Conservation (phyloP, 2,329 filamentous ascomycete species). For the Neopestalotiopsis clavispora region DNA sequence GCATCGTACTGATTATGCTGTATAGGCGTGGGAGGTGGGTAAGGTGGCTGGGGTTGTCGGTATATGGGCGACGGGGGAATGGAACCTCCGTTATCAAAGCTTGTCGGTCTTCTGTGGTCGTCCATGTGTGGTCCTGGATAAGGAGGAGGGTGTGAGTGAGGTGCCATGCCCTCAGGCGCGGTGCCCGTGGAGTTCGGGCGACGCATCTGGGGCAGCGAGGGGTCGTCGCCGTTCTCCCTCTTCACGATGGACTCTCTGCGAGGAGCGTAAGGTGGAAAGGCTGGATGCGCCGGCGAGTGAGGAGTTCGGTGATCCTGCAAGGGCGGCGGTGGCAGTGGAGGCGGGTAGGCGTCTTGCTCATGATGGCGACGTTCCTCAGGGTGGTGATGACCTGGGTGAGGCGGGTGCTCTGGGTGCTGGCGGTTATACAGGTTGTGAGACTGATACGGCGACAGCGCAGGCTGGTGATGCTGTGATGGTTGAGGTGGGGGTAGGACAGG, state of each 20-base stretch:
- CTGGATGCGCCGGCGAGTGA: slow-evolving; percentile 48
- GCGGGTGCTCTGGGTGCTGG: slow-evolving; percentile 39
- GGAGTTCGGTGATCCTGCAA: slow-evolving; percentile 34
- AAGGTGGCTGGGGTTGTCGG: slow-evolving; percentile 27
- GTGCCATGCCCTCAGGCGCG: slow-evolving; percentile 40
- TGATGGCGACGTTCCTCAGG: slow-evolving; percentile 61
- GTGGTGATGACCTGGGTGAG: slow-evolving; percentile 48
- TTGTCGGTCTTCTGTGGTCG: slow-evolving; percentile 56
- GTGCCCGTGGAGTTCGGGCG: slow-evolving; percentile 58
- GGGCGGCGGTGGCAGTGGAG: slow-evolving; percentile 55
- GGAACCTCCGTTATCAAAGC: slow-evolving; percentile 53
- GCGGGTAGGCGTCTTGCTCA: slow-evolving; percentile 58
- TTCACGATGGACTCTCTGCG: slow-evolving; percentile 60
- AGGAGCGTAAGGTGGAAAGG: slow-evolving; percentile 45
- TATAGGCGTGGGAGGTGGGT: slow-evolving; percentile 33
- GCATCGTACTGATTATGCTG: slow-evolving; percentile 36
- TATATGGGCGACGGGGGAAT: slow-evolving; percentile 49
- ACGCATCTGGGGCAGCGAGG: slow-evolving; percentile 46
- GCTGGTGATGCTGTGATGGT: slow-evolving; percentile 42
- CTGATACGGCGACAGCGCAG: slow-evolving; percentile 33
- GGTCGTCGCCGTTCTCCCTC: slow-evolving; percentile 57
- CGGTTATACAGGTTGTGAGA: slow-evolving; percentile 40
- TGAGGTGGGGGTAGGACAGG: slow-evolving; percentile 40
- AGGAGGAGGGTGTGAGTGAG: slow-evolving; percentile 37
- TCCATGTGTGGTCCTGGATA: slow-evolving; percentile 47